These are phyloP conservation scores for Canariomyces notabilis DNA, from an alignment of 2,329 filamentous ascomycete species.

Conservation along the genomic window DNA sequence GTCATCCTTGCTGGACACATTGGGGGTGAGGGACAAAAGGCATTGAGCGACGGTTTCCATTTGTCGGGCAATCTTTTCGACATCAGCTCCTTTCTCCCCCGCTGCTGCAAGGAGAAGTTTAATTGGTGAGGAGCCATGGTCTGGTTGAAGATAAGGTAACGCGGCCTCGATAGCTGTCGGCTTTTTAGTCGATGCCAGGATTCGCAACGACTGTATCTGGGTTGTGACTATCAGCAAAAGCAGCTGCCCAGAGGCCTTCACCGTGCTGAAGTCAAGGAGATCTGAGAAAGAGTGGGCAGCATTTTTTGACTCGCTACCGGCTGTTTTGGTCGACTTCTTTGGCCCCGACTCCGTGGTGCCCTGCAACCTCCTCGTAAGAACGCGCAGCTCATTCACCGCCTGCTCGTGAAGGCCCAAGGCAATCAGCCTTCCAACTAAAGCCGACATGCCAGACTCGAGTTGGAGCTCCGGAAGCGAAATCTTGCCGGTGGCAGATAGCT, in stretches of 20 bases:
- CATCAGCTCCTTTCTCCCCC: conserved; percentile 39
- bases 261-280: conserved; percentile 56
- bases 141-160: conserved; percentile 50
- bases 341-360: conserved; percentile 19
- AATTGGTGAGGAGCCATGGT: conserved; percentile 51
- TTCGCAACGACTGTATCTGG: conserved; percentile 60
- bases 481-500: conserved; percentile 49
- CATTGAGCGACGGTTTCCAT: conserved; percentile 62
- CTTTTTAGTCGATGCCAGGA: conserved; percentile 57
- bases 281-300: conserved; percentile 48
- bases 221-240: conserved; percentile 55
- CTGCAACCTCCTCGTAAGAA: conserved; percentile 61
- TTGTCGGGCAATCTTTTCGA: conserved; percentile 57
- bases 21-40: conserved; percentile 62
- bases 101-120: conserved; percentile 49
- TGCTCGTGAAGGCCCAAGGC: conserved; percentile 60
- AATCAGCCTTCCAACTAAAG: conserved; percentile 62
- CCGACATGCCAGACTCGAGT: conserved; percentile 68
- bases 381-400: conserved; percentile 62
- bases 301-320: conserved; percentile 30
- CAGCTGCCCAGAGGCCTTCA: conserved; percentile 38
- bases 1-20: conserved; percentile 61
- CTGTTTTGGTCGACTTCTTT: conserved; percentile 31
- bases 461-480: conserved; percentile 58
- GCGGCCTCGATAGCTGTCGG: conserved; percentile 54